A percentile compares a stretch with the other conserved stretches of the same genome.
Evolutionary conservation across 2,329 filamentous ascomycete genomes (phyloP).

Genomic region (Elsinoe arachidis): DNA sequence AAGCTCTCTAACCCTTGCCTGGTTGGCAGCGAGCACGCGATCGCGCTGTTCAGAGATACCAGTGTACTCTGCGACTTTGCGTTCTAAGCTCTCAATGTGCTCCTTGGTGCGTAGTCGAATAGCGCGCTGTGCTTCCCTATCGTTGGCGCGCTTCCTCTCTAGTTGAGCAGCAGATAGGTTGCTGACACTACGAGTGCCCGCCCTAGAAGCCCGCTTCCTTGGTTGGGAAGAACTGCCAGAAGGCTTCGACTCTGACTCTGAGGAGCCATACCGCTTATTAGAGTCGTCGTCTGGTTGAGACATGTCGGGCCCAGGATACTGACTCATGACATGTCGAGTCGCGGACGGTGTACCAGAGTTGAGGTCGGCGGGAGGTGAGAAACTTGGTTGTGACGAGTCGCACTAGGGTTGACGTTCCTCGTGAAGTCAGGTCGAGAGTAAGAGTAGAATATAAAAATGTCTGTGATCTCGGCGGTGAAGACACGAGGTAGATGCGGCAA

Average conservation of each 20-base stretch:
- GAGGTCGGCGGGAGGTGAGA: not conserved
- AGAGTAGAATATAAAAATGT: not conserved
- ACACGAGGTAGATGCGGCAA: constrained; percentile 2
- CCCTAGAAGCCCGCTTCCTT: constrained; percentile 44
- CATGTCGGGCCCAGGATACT: constrained; percentile 14
- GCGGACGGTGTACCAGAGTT: constrained; percentile 2
- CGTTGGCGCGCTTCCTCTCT: constrained; percentile 52
- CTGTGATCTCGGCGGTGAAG: not conserved
- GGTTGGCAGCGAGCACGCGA: constrained; percentile 40
- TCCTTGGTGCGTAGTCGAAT: constrained; percentile 52
- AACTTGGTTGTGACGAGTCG: not conserved
- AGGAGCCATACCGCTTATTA: constrained; percentile 15
- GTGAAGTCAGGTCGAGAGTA: constrained; percentile 1
- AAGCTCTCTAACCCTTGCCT: constrained; percentile 45
- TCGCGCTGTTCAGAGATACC: constrained; percentile 38
- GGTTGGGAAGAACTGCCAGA: constrained; percentile 1
- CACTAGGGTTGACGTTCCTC: not conserved
- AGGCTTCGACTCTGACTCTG: constrained; percentile 16
- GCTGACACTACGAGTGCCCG: constrained; percentile 49
- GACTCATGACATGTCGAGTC: constrained; percentile 16
- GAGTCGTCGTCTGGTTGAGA: constrained; percentile 14
- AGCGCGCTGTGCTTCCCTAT: constrained; percentile 51
- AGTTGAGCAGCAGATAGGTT: constrained; percentile 50
- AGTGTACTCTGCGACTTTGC: constrained; percentile 45
- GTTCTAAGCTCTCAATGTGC: constrained; percentile 50